phyloP scores from a whole-genome alignment of 1,284 basidiomycete genomes.

The Chondrostereum purpureum region DNA sequence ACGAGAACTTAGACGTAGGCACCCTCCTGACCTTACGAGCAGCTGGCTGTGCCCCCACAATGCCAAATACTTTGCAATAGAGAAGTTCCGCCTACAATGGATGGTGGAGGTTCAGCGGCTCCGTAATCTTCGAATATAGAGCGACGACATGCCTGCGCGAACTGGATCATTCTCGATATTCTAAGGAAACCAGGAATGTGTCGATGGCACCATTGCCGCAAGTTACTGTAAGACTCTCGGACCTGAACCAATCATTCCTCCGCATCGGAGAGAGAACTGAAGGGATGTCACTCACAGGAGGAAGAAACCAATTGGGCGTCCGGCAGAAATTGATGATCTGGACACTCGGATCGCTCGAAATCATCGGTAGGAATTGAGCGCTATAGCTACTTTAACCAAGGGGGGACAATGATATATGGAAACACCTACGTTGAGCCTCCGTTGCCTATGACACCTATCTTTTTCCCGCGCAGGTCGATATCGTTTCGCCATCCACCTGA shows the following conservation, averaged over 20 bases:
- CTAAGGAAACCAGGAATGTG: too few species aligned
- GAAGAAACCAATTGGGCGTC: constrained; percentile 38
- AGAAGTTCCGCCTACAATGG: constrained; percentile 21
- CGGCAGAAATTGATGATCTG: constrained; percentile 39
- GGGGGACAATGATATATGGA: constrained; percentile 25
- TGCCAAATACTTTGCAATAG: constrained; percentile 22
- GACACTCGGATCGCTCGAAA: constrained; percentile 32
- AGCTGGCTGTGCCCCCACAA: constrained; percentile 14
- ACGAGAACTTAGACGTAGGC: not conserved
- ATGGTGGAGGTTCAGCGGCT: too few species aligned
- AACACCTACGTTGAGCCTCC: constrained; percentile 44
- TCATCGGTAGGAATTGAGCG: constrained; percentile 37
- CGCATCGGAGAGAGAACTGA: not conserved
- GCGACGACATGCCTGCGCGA: too few species aligned
- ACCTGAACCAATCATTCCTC: too few species aligned
- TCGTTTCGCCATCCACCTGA: constrained; percentile 38
- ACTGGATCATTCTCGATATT: too few species aligned
- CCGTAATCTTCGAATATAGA: too few species aligned
- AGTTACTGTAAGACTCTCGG: too few species aligned
- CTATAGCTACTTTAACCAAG: constrained; percentile 19
- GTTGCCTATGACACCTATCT: constrained; percentile 45
- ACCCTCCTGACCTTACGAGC: not conserved
- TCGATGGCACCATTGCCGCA: too few species aligned
- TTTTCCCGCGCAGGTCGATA: constrained; percentile 34
- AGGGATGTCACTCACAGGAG: constrained; percentile 23